Percentiles rank a stretch among this genome's conserved stretches.
These are phyloP conservation scores for Dentipellis fragilis DNA, from an alignment of 768 basidiomycete species.

Conservation along the genomic window DNA sequence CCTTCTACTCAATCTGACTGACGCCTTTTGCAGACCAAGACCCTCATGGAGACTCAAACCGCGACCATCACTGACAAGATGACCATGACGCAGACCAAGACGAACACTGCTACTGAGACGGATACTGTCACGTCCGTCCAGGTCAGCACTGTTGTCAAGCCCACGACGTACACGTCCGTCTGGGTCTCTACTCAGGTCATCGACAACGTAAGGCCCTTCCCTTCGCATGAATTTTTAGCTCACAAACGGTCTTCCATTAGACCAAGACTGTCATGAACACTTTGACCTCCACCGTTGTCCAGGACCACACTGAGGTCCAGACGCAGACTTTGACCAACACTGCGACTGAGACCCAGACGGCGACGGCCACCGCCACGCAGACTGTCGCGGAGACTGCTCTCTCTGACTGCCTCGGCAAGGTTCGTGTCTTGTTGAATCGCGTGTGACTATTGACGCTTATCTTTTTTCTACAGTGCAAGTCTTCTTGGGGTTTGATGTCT, in stretches of 20 bases:
- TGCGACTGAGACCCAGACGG: constrained; percentile 16
- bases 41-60: constrained; percentile 34
- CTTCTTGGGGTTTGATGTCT: constrained; percentile 36
- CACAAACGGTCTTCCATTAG: constrained; percentile 19
- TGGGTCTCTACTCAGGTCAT: constrained; percentile 46
- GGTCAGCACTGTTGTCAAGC: constrained; percentile 37
- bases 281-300: constrained; percentile 40
- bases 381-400: constrained; percentile 41
- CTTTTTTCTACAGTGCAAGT: constrained; percentile 40
- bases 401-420: constrained; percentile 41
- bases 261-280: constrained; percentile 53
- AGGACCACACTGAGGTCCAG: constrained; percentile 36
- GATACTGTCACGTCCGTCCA: constrained; percentile 40
- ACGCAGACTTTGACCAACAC: constrained; percentile 39
- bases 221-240: background rate
- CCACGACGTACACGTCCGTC: constrained; percentile 48
- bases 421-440: constrained; percentile 15
- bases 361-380: constrained; percentile 33
- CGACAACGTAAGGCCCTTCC: constrained; percentile 38
- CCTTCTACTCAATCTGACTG: background rate
- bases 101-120: constrained; percentile 43
- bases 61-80: constrained; percentile 26
- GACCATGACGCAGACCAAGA: constrained; percentile 26
- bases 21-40: constrained; percentile 35
- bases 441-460: constrained; percentile 1